phyloP scores from a whole-genome alignment of 139 green algal genomes.

The Coelastrella sp. region DNA sequence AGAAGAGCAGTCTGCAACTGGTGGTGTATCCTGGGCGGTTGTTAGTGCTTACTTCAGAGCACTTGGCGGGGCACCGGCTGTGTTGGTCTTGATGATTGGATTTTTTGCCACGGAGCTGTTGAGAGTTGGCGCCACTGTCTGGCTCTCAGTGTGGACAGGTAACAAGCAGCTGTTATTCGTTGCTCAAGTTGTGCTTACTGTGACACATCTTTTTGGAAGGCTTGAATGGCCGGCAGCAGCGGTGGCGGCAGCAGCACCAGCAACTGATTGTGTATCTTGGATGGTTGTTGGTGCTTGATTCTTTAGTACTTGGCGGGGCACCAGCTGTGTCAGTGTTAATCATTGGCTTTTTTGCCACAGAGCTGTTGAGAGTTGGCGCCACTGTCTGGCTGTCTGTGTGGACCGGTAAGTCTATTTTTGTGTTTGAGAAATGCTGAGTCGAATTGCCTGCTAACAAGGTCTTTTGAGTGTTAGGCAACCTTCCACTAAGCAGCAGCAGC shows the following conservation, averaged over 20 bases:
- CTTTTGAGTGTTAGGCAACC: too few species aligned
- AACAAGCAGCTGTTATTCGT: too few species aligned
- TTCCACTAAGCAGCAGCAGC: too few species aligned
- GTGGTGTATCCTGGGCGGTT: constrained; percentile 58
- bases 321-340: constrained; percentile 56
- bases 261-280: constrained; percentile 56
- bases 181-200: too few species aligned
- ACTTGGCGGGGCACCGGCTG: constrained; percentile 52
- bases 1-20: constrained; percentile 54
- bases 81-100: constrained; percentile 57
- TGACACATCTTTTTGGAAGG: too few species aligned
- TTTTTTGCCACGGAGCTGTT: constrained; percentile 65
- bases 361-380: constrained; percentile 63
- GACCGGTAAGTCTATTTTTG: too few species aligned
- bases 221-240: too few species aligned
- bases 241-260: neutral
- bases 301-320: constrained; percentile 50
- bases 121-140: constrained; percentile 70
- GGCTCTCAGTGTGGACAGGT: constrained; percentile 77
- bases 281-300: constrained; percentile 66
- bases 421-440: too few species aligned
- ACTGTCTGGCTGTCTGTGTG: constrained; percentile 77
- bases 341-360: constrained; percentile 58
- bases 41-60: constrained; percentile 62
- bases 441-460: too few species aligned